These are phyloP conservation scores for Saccharomyces hybrid DNA, from an alignment of 1,139 yeast genomes.

Conservation along the genomic window DNA sequence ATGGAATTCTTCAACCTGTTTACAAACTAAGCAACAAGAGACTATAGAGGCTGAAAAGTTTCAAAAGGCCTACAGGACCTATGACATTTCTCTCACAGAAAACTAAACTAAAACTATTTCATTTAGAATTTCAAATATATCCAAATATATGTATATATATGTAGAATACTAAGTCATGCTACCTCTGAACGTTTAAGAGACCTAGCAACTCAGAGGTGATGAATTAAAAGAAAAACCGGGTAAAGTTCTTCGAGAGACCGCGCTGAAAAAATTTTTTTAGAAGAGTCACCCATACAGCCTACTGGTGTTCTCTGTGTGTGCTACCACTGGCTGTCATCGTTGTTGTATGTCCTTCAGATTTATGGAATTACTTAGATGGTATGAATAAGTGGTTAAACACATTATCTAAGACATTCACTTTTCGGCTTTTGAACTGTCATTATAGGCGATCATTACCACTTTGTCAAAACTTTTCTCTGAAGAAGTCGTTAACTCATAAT, in stretches of 20 bases:
- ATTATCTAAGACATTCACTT: not conserved
- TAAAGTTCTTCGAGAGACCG: not conserved
- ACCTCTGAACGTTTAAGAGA: not conserved
- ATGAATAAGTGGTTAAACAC: not conserved
- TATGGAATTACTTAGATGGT: not conserved
- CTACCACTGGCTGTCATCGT: not conserved
- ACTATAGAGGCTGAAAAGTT: constrained; percentile 52
- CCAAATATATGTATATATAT: not conserved
- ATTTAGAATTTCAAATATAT: no score
- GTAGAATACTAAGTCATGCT: not conserved
- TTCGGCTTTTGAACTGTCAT: not conserved
- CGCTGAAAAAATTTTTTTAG: not conserved
- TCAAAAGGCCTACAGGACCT: constrained; percentile 41
- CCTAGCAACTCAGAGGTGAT: no score
- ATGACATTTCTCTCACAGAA: constrained; percentile 38
- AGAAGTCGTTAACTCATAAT: not conserved
- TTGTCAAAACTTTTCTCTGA: not conserved
- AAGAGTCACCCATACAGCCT: constrained; percentile 1
- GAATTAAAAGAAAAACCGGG: not conserved
- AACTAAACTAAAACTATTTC: not conserved
- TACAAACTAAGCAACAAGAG: constrained; percentile 52
- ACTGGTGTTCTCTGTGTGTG: not conserved
- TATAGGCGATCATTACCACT: not conserved
- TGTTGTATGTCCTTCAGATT: not conserved
- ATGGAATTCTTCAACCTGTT: constrained; percentile 58